Conservation (phyloP, 2,329 filamentous ascomycete genomes). For the Calonectria honghensis region DNA sequence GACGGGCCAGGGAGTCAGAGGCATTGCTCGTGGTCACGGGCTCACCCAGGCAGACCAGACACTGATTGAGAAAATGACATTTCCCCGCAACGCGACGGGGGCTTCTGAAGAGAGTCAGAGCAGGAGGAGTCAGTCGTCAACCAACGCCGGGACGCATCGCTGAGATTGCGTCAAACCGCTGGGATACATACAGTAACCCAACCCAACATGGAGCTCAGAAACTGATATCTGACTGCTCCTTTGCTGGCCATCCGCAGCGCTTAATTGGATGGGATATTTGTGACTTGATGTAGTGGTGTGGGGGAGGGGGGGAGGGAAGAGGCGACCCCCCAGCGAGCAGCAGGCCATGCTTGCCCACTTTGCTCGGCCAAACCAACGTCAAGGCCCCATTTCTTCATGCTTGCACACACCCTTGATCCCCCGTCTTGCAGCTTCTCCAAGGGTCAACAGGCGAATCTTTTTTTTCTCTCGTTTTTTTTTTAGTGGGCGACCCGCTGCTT, state of each 20-base stretch:
- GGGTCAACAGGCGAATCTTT: not conserved
- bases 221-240: conserved; percentile 53
- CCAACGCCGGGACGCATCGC: conserved; percentile 3
- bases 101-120: conserved; percentile 13
- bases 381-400: conserved; percentile 22
- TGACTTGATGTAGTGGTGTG: conserved; percentile 11
- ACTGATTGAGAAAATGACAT: conserved; percentile 32
- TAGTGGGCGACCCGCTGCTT: conserved; percentile 23
- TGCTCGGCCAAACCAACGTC: conserved; percentile 15
- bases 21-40: conserved; percentile 21
- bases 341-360: conserved; percentile 12
- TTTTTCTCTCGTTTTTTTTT: conserved; percentile 18
- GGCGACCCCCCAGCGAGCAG: conserved; percentile 9
- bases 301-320: conserved; percentile 43
- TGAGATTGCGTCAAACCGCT: conserved; percentile 44
- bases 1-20: not conserved
- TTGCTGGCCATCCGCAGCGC: conserved; percentile 25
- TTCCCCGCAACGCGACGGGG: conserved; percentile 49
- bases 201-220: conserved; percentile 46
- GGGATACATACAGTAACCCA: conserved; percentile 39
- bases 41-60: conserved; percentile 27
- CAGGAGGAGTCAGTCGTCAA: conserved; percentile 22
- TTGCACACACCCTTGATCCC: conserved; percentile 21
- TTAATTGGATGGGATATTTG: conserved; percentile 45
- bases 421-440: conserved; percentile 19